Evolutionary conservation across 2,329 filamentous ascomycete genomes (phyloP).

Genomic region (Plenodomus tracheiphilus): DNA sequence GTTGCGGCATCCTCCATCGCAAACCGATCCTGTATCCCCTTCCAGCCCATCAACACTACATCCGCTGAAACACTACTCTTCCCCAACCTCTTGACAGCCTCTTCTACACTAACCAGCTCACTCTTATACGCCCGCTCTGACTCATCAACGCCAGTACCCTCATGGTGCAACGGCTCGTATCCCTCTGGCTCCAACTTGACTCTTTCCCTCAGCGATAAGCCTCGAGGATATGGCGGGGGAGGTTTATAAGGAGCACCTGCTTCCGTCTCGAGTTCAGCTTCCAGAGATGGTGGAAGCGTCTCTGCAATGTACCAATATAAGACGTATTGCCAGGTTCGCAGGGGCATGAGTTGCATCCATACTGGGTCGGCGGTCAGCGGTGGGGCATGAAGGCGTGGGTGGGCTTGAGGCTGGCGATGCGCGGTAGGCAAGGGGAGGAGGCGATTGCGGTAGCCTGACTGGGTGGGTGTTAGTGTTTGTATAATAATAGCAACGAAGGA

Average conservation of each 20-base stretch:
- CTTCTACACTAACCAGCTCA: slow-evolving; percentile 47
- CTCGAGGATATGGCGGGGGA: slow-evolving; percentile 43
- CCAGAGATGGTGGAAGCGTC: slow-evolving; percentile 47
- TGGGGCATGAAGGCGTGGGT: slow-evolving; percentile 28
- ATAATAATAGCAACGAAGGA: not conserved
- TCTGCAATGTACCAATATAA: slow-evolving; percentile 55
- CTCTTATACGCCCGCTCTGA: slow-evolving; percentile 52
- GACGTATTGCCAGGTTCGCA: slow-evolving; percentile 47
- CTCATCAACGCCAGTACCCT: slow-evolving; percentile 53
- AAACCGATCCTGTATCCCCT: slow-evolving; percentile 45
- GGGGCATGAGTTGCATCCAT: slow-evolving; percentile 51
- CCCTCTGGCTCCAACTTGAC: slow-evolving; percentile 44
- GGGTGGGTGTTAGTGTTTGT: not conserved
- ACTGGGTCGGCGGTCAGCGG: slow-evolving; percentile 49
- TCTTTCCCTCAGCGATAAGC: slow-evolving; percentile 44
- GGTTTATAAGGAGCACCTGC: slow-evolving; percentile 38
- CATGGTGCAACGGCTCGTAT: slow-evolving; percentile 52
- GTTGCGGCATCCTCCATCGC: slow-evolving; percentile 27
- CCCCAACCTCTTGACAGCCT: slow-evolving; percentile 47
- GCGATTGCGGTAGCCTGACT: slow-evolving; percentile 52
- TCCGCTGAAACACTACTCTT: slow-evolving; percentile 48
- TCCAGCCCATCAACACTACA: slow-evolving; percentile 52
- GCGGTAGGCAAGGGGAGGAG: slow-evolving; percentile 50
- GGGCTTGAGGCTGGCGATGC: slow-evolving; percentile 50
- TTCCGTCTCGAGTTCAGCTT: slow-evolving; percentile 27